phyloP scores from a whole-genome alignment of 495 filamentous ascomycete genomes.

The Baudoinia panamericana region DNA sequence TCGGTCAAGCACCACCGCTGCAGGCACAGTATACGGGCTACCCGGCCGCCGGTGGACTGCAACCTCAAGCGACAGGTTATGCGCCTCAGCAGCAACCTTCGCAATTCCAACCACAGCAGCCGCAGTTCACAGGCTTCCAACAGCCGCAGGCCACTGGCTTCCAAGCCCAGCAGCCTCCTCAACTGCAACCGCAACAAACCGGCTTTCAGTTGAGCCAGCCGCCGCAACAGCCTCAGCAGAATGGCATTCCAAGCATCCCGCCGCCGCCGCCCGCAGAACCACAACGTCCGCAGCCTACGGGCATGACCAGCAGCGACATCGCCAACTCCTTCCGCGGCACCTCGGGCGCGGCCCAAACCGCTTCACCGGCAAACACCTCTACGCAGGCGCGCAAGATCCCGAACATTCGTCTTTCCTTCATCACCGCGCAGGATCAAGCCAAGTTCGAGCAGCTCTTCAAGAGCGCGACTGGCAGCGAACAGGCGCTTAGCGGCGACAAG shows the following conservation, averaged over 20 bases:
- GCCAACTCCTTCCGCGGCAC: conserved; percentile 63
- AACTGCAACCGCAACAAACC: conserved; percentile 28
- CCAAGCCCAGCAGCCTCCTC: conserved; percentile 25
- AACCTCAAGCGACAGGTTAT: conserved; percentile 46
- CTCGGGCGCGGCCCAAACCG: conserved; percentile 38
- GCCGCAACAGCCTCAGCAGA: conserved; percentile 33
- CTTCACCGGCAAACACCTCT: conserved; percentile 36
- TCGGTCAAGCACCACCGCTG: conserved; percentile 14
- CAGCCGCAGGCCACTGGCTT: conserved; percentile 25
- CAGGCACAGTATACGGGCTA: conserved; percentile 41
- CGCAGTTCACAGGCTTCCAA: conserved; percentile 39
- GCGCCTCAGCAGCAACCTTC: conserved; percentile 33
- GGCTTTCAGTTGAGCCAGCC: conserved; percentile 23
- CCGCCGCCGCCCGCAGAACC: conserved; percentile 32
- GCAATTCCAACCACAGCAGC: conserved; percentile 30
- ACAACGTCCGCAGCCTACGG: conserved; percentile 31
- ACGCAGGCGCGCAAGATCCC: conserved; percentile 56
- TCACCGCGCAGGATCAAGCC: conserved; percentile 87
- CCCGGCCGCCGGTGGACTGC: conserved; percentile 36
- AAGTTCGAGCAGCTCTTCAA: conserved; percentile 98
- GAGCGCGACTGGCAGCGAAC: conserved; percentile 76
- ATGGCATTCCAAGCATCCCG: conserved; percentile 32
- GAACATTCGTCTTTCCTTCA: conserved; percentile 89
- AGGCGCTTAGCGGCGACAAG: conserved; percentile 82
- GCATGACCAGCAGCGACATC: conserved; percentile 65